phyloP scores from a whole-genome alignment of 495 filamentous ascomycete genomes.

The Glonium stellatum region DNA sequence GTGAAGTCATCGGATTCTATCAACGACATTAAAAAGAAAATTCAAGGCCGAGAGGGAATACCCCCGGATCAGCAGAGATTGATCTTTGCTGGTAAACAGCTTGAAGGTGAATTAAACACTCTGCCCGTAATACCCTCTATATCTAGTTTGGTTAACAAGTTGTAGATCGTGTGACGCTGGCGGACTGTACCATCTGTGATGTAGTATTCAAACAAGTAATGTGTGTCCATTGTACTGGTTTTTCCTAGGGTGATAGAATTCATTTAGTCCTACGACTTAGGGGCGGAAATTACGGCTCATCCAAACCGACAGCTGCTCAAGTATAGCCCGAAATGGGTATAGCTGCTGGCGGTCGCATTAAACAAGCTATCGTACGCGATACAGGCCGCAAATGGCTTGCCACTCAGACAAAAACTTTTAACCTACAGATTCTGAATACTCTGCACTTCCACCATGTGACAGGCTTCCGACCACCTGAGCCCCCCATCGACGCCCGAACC shows the following conservation, averaged over 20 bases:
- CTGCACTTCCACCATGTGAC: constrained; percentile 14
- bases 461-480: constrained; percentile 18
- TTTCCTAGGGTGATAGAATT: constrained; percentile 98
- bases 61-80: constrained; percentile 92
- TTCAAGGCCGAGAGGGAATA: constrained; percentile 90
- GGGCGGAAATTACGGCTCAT: constrained; percentile 48
- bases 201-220: background rate
- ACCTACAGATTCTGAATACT: constrained; percentile 31
- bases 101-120: constrained; percentile 48
- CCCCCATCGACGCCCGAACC: constrained; percentile 18
- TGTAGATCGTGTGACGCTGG: constrained; percentile 81
- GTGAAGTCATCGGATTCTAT: background rate
- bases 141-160: background rate
- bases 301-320: background rate
- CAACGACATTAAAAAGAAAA: background rate
- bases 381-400: constrained; percentile 14
- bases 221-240: background rate
- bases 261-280: constrained; percentile 94
- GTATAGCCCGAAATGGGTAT: constrained; percentile 18
- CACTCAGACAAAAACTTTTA: constrained; percentile 17
- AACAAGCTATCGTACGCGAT: constrained; percentile 25
- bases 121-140: background rate
- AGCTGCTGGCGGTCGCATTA: constrained; percentile 27
- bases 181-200: constrained; percentile 76
- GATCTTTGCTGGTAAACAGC: constrained; percentile 90